phyloP scores from a whole-genome alignment of 148 eudicot genomes.

The Rhododendron vialii region DNA sequence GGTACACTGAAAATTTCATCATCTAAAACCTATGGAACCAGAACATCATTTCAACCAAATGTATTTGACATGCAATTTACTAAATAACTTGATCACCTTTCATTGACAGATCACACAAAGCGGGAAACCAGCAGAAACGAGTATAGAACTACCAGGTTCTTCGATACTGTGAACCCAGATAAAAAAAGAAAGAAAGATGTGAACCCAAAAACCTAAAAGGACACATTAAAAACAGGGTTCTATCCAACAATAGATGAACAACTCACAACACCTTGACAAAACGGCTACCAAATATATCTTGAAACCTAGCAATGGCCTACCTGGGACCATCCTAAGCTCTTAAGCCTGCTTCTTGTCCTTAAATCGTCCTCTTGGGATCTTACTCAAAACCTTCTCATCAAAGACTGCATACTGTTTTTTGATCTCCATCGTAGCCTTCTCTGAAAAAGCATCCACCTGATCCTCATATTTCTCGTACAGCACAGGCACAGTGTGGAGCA shows the following conservation, averaged over 20 bases:
- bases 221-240: neutral
- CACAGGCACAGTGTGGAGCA: conserved; percentile 64
- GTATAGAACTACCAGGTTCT: neutral
- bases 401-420: conserved; percentile 69
- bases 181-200: no score
- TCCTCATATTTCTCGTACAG: conserved; percentile 79
- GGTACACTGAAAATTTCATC: neutral
- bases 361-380: conserved; percentile 69
- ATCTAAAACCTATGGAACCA: neutral
- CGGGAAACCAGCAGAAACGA: neutral
- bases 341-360: conserved; percentile 57
- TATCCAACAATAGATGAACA: neutral
- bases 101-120: neutral
- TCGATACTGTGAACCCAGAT: neutral
- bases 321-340: conserved; percentile 3
- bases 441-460: conserved; percentile 59
- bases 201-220: conserved; percentile 5
- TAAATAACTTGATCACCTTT: neutral
- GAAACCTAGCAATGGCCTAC: neutral
- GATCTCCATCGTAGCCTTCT: conserved; percentile 32
- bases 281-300: neutral
- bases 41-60: neutral
- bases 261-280: neutral
- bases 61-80: neutral
- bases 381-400: conserved; percentile 73